A percentile compares a stretch with the other conserved stretches of the same genome.
These are phyloP conservation scores for Pythium apleroticum DNA, from an alignment of 352 stramenopile genomes.

Conservation along the genomic window DNA sequence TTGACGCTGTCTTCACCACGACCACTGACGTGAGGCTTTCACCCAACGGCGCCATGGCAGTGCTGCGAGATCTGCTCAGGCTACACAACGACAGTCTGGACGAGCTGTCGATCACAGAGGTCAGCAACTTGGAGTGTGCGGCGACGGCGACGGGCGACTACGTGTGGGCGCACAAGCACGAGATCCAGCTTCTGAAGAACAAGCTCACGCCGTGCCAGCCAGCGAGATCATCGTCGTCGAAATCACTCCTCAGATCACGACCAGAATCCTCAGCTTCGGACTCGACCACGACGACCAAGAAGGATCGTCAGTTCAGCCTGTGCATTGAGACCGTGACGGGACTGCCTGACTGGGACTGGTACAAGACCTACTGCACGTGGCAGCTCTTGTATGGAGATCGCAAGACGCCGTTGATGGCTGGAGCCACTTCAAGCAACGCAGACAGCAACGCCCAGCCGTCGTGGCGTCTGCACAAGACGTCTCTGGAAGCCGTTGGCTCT, in stretches of 20 bases:
- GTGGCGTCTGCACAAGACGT: not conserved
- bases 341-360: not conserved
- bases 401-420: not conserved
- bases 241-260: not conserved
- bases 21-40: not conserved
- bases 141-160: not conserved
- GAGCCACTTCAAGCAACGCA: not conserved
- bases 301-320: not conserved
- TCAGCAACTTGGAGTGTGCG: not conserved
- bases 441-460: not conserved
- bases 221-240: not conserved
- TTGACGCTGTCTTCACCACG: not conserved
- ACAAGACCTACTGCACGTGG: not conserved
- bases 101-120: not conserved
- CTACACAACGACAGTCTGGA: not conserved
- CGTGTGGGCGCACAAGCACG: not conserved
- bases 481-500: not conserved
- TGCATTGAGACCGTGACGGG: not conserved
- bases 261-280: not conserved
- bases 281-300: not conserved
- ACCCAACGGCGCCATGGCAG: not conserved
- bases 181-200: not conserved
- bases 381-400: not conserved
- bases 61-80: not conserved
- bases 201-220: not conserved